These are phyloP conservation scores for Tetrahymena elliotti DNA, from an alignment of 73 alveolate genomes.

Conservation along the genomic window DNA sequence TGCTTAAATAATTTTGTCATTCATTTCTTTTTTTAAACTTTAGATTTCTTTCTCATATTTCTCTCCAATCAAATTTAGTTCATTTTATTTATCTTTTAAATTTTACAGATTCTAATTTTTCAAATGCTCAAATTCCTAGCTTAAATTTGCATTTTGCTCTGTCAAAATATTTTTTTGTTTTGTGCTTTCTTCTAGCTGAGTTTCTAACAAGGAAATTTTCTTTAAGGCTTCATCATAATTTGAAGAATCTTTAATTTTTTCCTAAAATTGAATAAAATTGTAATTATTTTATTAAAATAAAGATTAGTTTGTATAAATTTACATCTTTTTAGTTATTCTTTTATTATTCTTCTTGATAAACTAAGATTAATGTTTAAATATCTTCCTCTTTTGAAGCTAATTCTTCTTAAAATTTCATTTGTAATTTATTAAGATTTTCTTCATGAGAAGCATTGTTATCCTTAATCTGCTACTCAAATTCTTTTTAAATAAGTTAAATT, in stretches of 20 bases:
- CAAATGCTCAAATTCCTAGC: neutral
- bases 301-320: neutral
- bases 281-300: too few relatives aligned
- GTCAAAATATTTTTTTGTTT: neutral
- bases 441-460: neutral
- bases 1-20: neutral
- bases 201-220: neutral
- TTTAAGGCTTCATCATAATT: neutral
- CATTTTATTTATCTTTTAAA: neutral
- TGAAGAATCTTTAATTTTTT: neutral
- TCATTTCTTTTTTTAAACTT: neutral
- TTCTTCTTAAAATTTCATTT: neutral
- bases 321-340: neutral
- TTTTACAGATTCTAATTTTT: neutral
- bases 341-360: neutral
- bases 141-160: neutral
- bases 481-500: neutral
- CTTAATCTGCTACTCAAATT: neutral
- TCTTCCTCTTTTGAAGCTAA: neutral
- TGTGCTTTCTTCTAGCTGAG: neutral
- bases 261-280: too few relatives aligned
- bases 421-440: neutral
- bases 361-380: neutral
- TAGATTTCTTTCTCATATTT: neutral
- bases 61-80: neutral